Percentiles rank a stretch among this genome's conserved stretches.
phyloP scores from a whole-genome alignment of 1,284 basidiomycete species.

The Mrakiaceae sp. region DNA sequence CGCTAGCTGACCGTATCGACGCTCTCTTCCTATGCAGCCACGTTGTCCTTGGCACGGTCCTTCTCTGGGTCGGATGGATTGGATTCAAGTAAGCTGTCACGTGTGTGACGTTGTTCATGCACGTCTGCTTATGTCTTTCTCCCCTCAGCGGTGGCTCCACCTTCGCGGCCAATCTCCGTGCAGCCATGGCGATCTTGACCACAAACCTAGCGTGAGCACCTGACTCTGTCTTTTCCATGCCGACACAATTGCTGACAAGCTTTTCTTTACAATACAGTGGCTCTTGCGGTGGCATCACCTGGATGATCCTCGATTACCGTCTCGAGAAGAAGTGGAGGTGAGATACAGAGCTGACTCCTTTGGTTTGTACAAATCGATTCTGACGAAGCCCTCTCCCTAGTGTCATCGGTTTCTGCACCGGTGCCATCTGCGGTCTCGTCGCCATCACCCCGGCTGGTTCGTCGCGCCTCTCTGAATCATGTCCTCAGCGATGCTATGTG shows the following conservation, averaged over 20 bases:
- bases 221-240: background rate
- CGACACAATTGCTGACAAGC: background rate
- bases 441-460: slow-evolving; percentile 63
- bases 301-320: slow-evolving; percentile 77
- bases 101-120: slow-evolving; percentile 18
- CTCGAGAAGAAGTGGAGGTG: slow-evolving; percentile 55
- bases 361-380: no score
- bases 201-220: slow-evolving; percentile 49
- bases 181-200: slow-evolving; percentile 75
- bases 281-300: slow-evolving; percentile 67
- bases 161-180: slow-evolving; percentile 81
- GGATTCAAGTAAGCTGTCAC: slow-evolving; percentile 54
- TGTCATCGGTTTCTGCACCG: slow-evolving; percentile 76
- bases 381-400: slow-evolving; percentile 31
- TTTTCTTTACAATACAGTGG: slow-evolving; percentile 34
- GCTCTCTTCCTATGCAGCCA: slow-evolving; percentile 29
- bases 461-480: slow-evolving; percentile 33
- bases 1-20: background rate
- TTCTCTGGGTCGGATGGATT: slow-evolving; percentile 80
- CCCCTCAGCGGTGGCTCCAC: slow-evolving; percentile 50
- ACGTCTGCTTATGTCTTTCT: background rate
- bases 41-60: slow-evolving; percentile 73
- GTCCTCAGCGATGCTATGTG: slow-evolving; percentile 21
- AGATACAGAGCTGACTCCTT: no score
- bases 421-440: slow-evolving; percentile 72